Percentiles rank a stretch among this genome's conserved stretches.
Evolutionary conservation across 1,139 yeast species (phyloP).

Genomic region (Yamadazyma diospyri): DNA sequence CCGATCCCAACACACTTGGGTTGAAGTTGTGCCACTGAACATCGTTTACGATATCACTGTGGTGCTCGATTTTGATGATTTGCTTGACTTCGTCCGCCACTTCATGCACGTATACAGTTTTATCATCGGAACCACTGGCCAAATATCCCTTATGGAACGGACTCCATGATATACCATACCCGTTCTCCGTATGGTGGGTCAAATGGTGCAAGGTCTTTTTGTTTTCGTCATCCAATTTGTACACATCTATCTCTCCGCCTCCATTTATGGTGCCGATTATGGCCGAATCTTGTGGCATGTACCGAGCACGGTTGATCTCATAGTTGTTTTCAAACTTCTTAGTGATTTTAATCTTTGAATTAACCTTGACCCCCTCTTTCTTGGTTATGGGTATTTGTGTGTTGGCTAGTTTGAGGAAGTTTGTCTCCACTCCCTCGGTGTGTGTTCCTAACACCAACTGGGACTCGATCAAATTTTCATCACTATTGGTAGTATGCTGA

Average conservation of each 20-base stretch:
- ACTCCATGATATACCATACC: slow-evolving; percentile 73
- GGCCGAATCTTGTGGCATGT: slow-evolving; percentile 68
- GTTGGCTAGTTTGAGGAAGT: slow-evolving; percentile 73
- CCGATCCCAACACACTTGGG: slow-evolving; percentile 56
- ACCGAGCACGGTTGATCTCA: slow-evolving; percentile 82
- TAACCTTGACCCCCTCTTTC: slow-evolving; percentile 21
- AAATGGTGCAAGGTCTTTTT: slow-evolving; percentile 27
- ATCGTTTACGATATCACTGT: slow-evolving; percentile 65
- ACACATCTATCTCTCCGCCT: slow-evolving; percentile 67
- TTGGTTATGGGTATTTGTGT: slow-evolving; percentile 58
- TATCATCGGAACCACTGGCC: slow-evolving; percentile 63
- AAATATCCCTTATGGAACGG: slow-evolving; percentile 44
- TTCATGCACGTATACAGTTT: slow-evolving; percentile 58
- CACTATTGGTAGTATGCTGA: slow-evolving; percentile 23
- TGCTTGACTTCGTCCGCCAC: slow-evolving; percentile 19
- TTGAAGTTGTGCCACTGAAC: slow-evolving; percentile 64
- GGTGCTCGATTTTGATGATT: slow-evolving; percentile 30
- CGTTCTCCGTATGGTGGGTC: slow-evolving; percentile 60
- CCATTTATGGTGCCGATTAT: slow-evolving; percentile 78
- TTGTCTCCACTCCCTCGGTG: slow-evolving; percentile 75
- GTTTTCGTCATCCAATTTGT: slow-evolving; percentile 39
- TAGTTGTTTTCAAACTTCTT: slow-evolving; percentile 50
- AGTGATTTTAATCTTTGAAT: slow-evolving; percentile 56
- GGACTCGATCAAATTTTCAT: slow-evolving; percentile 39
- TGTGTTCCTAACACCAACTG: slow-evolving; percentile 76